Conservation (phyloP, 306 rosid species). For the Luffa acutangula region DNA sequence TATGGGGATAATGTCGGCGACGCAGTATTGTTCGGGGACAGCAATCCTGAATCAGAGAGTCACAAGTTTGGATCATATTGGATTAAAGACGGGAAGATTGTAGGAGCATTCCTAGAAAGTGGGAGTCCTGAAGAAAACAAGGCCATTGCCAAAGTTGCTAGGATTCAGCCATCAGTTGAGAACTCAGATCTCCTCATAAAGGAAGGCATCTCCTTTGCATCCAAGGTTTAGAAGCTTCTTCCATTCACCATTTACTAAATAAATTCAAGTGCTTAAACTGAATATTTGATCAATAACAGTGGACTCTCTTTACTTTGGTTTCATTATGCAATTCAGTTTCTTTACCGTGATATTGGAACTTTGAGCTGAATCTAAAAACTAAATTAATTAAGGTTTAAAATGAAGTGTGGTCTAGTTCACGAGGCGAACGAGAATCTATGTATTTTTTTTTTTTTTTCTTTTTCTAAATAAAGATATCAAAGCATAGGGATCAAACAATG, state of each 20-base stretch:
- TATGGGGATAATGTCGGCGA: constrained; percentile 94
- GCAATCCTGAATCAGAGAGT: constrained; percentile 41
- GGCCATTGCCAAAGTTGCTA: constrained; percentile 86
- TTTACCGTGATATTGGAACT: not conserved
- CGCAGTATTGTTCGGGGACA: constrained; percentile 79
- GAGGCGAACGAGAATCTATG: not conserved
- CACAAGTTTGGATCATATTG: constrained; percentile 87
- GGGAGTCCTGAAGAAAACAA: constrained; percentile 83
- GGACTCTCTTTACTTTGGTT: not conserved
- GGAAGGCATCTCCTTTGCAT: constrained; percentile 80
- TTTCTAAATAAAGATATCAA: too few relatives aligned
- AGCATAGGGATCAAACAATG: too few relatives aligned
- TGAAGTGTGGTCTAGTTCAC: not conserved
- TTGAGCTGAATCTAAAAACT: not conserved
- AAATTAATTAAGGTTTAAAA: not conserved
- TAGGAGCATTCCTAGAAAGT: constrained; percentile 71
- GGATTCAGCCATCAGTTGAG: constrained; percentile 50
- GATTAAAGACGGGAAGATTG: constrained; percentile 79
- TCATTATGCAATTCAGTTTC: not conserved
- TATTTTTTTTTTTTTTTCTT: too few relatives aligned
- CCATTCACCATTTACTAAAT: not conserved
- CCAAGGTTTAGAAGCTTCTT: constrained; percentile 33
- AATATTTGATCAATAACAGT: not conserved
- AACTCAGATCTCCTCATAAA: constrained; percentile 46
- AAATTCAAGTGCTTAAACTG: not conserved